Evolutionary conservation across 208 protist genomes (phyloP).

Genomic region (Trypanosoma brucei): DNA sequence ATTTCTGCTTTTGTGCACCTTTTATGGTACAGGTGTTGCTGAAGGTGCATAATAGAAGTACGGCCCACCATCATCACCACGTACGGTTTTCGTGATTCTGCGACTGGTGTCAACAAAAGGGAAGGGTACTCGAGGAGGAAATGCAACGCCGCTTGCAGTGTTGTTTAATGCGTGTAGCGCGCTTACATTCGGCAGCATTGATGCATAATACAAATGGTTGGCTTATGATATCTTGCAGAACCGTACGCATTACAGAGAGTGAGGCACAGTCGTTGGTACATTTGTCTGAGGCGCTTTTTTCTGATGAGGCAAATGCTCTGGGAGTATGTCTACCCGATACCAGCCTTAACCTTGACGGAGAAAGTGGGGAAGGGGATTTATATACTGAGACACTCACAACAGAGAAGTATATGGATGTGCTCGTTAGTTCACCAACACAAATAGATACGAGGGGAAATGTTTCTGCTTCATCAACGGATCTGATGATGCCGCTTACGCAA

Average conservation of each 20-base stretch:
- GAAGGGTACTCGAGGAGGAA: no score
- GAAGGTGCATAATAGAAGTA: no score
- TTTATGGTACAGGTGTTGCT: no score
- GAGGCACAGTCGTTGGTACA: slow-evolving; percentile 11
- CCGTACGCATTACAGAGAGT: not conserved
- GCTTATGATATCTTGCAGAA: not conserved
- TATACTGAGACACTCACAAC: not conserved
- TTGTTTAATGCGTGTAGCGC: no score
- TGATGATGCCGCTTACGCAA: not conserved
- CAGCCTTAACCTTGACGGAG: not conserved
- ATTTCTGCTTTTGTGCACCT: no score
- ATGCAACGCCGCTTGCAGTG: no score
- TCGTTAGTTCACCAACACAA: not conserved
- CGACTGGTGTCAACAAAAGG: no score
- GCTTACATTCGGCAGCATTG: no score
- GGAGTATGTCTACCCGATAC: not conserved
- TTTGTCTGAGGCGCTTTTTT: slow-evolving; percentile 23
- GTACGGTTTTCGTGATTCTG: no score
- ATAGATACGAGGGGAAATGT: not conserved
- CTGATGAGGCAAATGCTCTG: slow-evolving; percentile 11
- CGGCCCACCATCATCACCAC: no score
- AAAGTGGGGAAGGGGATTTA: not conserved
- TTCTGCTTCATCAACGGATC: not conserved
- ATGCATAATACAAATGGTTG: not conserved
- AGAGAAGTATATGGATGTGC: slow-evolving; percentile 9